phyloP scores from a whole-genome alignment of 345 rosid species.

The Lagerstroemia speciosa region DNA sequence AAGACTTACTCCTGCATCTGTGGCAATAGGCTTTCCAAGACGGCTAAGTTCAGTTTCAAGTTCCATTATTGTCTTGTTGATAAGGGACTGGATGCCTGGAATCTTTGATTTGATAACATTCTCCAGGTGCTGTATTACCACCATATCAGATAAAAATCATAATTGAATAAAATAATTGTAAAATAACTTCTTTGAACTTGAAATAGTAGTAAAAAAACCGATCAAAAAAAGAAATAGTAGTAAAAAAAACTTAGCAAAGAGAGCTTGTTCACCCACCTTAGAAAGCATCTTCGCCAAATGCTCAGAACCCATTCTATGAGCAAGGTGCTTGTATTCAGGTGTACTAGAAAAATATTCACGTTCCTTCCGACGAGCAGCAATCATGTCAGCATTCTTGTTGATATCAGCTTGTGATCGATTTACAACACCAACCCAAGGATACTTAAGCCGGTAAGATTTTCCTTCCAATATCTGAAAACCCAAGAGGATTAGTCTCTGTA shows the following conservation, averaged over 20 bases:
- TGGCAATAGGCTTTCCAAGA: conserved; percentile 5
- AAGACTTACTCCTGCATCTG: conserved; percentile 6
- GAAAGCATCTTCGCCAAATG: conserved; percentile 3
- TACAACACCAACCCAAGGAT: conserved; percentile 5
- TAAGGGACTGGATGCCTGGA: conserved; percentile 5
- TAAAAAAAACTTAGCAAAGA: background rate
- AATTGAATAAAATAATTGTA: background rate
- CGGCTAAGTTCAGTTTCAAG: conserved; percentile 4
- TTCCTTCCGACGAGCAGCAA: conserved; percentile 5
- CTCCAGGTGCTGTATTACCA: conserved; percentile 1
- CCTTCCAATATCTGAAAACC: conserved; percentile 5
- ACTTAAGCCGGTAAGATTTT: conserved; percentile 3
- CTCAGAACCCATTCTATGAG: conserved; percentile 4
- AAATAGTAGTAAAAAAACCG: too few species aligned
- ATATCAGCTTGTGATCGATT: conserved; percentile 7
- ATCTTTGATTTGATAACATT: conserved; percentile 4
- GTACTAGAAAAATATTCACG: conserved; percentile 4
- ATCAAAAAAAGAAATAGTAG: too few species aligned
- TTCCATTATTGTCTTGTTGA: conserved; percentile 1
- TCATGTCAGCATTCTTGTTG: conserved; percentile 5
- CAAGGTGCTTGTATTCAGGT: conserved; percentile 2
- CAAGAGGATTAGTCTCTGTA: background rate
- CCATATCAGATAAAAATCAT: background rate
- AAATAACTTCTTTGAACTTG: background rate
- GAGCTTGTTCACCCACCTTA: background rate